These are phyloP conservation scores for Protomyces gravidus DNA, from an alignment of 1,139 yeast species.

Conservation along the genomic window DNA sequence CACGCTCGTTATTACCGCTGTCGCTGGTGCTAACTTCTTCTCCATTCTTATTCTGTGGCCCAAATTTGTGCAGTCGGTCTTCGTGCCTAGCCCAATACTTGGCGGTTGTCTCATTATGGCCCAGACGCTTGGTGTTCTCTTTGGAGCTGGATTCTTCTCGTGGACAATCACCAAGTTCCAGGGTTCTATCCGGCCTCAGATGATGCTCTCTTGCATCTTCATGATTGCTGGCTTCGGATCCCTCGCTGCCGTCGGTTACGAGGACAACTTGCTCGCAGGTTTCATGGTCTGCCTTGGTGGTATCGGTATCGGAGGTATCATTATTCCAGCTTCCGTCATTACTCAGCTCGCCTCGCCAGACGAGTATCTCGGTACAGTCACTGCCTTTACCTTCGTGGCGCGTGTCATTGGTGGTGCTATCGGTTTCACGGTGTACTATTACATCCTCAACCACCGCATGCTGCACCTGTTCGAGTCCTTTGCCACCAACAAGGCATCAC, in stretches of 20 bases:
- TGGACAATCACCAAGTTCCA: conserved; percentile 24
- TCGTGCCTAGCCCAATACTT: conserved; percentile 8
- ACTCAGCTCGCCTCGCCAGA: conserved; percentile 25
- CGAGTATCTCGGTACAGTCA: conserved; percentile 24
- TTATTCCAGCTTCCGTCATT: conserved; percentile 26
- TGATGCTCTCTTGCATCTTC: conserved; percentile 14
- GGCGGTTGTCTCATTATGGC: conserved; percentile 23
- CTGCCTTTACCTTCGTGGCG: conserved; percentile 24
- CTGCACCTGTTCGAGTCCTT: conserved; percentile 2
- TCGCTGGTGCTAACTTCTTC: conserved; percentile 28
- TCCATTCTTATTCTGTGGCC: conserved; percentile 24
- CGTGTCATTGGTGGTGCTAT: conserved; percentile 26
- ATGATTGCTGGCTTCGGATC: conserved; percentile 24
- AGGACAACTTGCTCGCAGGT: conserved; percentile 19
- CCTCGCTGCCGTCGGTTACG: conserved; percentile 1
- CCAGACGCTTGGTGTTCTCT: conserved; percentile 15
- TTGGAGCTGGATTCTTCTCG: conserved; percentile 27
- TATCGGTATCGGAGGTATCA: conserved; percentile 21
- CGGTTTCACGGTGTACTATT: conserved; percentile 25
- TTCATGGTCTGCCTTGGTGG: conserved; percentile 21
- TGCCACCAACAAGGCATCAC: conserved; percentile 7
- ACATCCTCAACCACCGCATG: conserved; percentile 13
- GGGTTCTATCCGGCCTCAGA: conserved; percentile 22
- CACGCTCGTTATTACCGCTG: conserved; percentile 25
- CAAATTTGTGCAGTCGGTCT: conserved; percentile 11